Conservation (phyloP, 2,329 filamentous ascomycete genomes). For the Hortaea sp. region DNA sequence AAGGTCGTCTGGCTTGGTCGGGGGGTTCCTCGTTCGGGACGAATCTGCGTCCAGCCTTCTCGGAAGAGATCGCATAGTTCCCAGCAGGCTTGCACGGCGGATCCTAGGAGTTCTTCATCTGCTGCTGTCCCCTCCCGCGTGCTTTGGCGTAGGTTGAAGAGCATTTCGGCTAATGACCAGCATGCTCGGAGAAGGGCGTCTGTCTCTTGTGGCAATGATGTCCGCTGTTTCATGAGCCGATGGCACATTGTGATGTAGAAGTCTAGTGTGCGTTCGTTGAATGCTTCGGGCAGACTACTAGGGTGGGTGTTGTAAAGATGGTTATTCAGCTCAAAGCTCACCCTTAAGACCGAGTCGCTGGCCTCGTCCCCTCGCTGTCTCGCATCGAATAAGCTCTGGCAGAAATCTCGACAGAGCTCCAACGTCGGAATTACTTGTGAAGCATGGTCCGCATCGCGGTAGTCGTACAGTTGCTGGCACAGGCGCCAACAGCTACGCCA, state of each 20-base stretch:
- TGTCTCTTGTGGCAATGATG: constrained; percentile 66
- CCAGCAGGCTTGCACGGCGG: constrained; percentile 88
- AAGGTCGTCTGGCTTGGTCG: constrained; percentile 61
- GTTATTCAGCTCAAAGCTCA: constrained; percentile 92
- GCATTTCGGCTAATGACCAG: constrained; percentile 84
- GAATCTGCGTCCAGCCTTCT: constrained; percentile 81
- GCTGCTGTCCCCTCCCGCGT: constrained; percentile 60
- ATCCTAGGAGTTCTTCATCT: constrained; percentile 76
- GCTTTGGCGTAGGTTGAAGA: constrained; percentile 81
- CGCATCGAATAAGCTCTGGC: constrained; percentile 81
- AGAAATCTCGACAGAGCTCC: constrained; percentile 84
- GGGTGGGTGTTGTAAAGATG: constrained; percentile 92
- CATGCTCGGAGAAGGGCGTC: constrained; percentile 77
- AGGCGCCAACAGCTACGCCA: constrained; percentile 94
- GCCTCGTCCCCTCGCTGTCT: constrained; percentile 66
- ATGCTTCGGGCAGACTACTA: constrained; percentile 70
- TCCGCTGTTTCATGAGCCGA: constrained; percentile 88
- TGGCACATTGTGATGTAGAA: constrained; percentile 94
- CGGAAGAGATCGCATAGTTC: constrained; percentile 88
- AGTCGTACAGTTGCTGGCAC: constrained; percentile 80
- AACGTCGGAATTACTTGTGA: constrained; percentile 64
- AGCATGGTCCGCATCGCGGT: constrained; percentile 59
- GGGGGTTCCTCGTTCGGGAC: constrained; percentile 77
- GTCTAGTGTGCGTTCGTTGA: constrained; percentile 80
- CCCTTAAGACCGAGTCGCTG: constrained; percentile 75